A percentile compares a stretch with the other conserved stretches of the same genome.
Evolutionary conservation across 2,329 filamentous ascomycete species (phyloP).

Genomic region (Xylariomycetidae sp.): DNA sequence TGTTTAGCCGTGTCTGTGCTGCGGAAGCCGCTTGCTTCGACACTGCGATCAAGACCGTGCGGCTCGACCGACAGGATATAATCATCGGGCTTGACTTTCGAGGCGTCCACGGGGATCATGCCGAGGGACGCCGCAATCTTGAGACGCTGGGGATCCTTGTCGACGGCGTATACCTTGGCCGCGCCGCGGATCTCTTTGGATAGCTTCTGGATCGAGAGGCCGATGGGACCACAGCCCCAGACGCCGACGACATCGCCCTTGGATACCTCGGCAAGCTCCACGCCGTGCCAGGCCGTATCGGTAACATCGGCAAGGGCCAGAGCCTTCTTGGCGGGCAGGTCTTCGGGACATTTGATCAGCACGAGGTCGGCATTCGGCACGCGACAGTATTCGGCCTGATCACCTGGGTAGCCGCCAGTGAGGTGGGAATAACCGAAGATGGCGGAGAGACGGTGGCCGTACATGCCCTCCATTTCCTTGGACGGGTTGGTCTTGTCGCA

Average conservation of each 20-base stretch:
- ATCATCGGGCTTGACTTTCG: too few relatives aligned
- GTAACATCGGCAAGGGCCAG: neutral
- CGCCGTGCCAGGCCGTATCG: neutral
- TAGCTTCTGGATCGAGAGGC: neutral
- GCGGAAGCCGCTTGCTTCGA: too few relatives aligned
- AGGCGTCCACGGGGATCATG: too few relatives aligned
- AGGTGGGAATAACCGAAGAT: neutral
- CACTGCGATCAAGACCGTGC: too few relatives aligned
- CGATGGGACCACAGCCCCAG: neutral
- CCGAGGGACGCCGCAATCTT: too few relatives aligned
- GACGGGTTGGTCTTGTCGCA: too few relatives aligned
- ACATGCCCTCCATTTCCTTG: too few relatives aligned
- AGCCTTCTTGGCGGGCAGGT: neutral
- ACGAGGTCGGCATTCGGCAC: neutral
- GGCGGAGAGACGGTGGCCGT: too few relatives aligned
- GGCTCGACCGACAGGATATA: too few relatives aligned
- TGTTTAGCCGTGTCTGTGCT: too few relatives aligned
- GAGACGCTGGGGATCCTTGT: slow-evolving; percentile 25
- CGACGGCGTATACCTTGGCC: slow-evolving; percentile 29
- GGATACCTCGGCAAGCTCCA: neutral
- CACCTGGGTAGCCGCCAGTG: neutral
- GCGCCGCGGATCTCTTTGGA: too few relatives aligned
- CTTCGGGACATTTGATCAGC: neutral
- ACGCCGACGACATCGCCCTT: neutral
- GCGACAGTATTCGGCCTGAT: neutral